A percentile compares a stretch with the other conserved stretches of the same genome.
Evolutionary conservation across 1,139 yeast genomes (phyloP).

Genomic region (Lodderomyces pseudojiufengensis): DNA sequence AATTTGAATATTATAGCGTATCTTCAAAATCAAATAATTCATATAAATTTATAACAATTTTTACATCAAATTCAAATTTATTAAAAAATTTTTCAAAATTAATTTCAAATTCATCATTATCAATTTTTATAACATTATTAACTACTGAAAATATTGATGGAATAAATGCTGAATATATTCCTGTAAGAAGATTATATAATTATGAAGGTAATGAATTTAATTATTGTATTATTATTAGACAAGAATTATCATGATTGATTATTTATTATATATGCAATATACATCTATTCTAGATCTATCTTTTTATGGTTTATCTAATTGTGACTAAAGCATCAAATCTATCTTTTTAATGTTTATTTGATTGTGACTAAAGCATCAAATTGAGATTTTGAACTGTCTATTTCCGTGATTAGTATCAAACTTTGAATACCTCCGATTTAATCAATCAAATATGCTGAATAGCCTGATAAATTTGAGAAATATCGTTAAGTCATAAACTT

Average conservation of each 20-base stretch:
- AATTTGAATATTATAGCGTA: constrained; percentile 12
- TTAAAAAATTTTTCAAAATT: constrained; percentile 9
- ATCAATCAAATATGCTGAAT: not conserved
- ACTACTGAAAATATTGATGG: constrained; percentile 2
- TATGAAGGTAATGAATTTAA: constrained; percentile 17
- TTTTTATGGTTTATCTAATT: too few species aligned
- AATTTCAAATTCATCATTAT: too few species aligned
- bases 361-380: too few species aligned
- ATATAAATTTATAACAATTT: constrained; percentile 12
- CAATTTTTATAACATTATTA: not conserved
- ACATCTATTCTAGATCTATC: too few species aligned
- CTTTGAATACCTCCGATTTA: not conserved
- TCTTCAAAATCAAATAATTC: constrained; percentile 13
- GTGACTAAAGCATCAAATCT: too few species aligned
- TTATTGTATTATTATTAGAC: constrained; percentile 22
- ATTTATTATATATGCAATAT: too few species aligned
- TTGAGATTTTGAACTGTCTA: too few species aligned
- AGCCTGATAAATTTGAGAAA: too few species aligned
- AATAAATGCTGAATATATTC: constrained; percentile 20
- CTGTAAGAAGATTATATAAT: constrained; percentile 24
- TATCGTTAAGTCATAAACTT: too few species aligned
- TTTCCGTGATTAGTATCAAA: not conserved
- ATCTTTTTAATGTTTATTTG: too few species aligned
- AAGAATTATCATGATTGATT: too few species aligned
- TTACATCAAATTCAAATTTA: constrained; percentile 17